phyloP scores from a whole-genome alignment of 306 rosid genomes.

The Sesbania bispinosa region DNA sequence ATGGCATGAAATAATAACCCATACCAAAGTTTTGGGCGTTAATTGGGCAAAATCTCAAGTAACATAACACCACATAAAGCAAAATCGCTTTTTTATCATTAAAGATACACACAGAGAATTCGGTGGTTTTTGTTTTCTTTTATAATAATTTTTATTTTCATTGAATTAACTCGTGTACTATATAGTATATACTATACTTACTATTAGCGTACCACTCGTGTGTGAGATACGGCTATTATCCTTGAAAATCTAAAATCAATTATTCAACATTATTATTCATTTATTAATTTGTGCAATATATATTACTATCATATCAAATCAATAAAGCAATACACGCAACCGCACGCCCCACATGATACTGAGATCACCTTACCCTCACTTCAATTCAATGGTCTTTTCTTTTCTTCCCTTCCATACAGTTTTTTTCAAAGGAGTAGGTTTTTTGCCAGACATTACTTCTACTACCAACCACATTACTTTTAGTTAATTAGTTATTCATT shows the following conservation, averaged over 20 bases:
- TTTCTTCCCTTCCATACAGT: neutral
- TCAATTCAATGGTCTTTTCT: constrained; percentile 21
- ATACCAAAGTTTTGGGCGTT: constrained; percentile 32
- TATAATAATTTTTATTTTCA: neutral
- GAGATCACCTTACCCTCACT: constrained; percentile 31
- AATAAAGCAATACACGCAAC: constrained; percentile 41
- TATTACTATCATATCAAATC: constrained; percentile 32
- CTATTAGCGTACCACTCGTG: constrained; percentile 21
- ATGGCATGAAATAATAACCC: constrained; percentile 38
- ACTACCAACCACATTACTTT: neutral
- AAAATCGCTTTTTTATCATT: constrained; percentile 25
- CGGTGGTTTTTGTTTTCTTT: constrained; percentile 8
- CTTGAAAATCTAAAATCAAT: constrained; percentile 23
- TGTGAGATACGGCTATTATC: constrained; percentile 3
- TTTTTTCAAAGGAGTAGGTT: constrained; percentile 24
- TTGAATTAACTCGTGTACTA: neutral
- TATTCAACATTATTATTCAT: constrained; percentile 20
- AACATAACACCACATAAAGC: constrained; percentile 21
- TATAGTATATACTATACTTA: neutral
- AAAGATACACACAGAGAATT: constrained; percentile 17
- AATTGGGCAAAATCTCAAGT: constrained; percentile 32
- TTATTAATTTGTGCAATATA: no score
- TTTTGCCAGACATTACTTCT: constrained; percentile 5
- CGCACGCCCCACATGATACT: constrained; percentile 29
- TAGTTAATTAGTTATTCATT: neutral